Percentiles rank a stretch among this genome's conserved stretches.
Evolutionary conservation across 257 asterid species (phyloP).

Genomic region (Solanum microdontum): DNA sequence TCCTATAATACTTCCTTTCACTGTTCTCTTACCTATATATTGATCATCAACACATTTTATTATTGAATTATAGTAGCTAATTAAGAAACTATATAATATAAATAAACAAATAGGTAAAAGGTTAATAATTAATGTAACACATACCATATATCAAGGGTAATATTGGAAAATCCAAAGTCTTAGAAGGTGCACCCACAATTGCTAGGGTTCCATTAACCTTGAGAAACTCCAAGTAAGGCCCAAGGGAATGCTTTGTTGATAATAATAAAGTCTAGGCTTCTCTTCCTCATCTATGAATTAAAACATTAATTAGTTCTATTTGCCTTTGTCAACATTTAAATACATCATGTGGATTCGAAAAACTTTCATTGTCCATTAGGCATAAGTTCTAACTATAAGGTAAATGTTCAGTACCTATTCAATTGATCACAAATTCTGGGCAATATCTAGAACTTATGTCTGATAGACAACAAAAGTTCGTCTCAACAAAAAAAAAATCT

Average conservation of each 20-base stretch:
- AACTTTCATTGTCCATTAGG: not conserved
- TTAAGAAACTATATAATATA: not conserved
- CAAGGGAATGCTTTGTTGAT: constrained; percentile 61
- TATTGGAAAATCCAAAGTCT: constrained; percentile 65
- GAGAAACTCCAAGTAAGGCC: constrained; percentile 50
- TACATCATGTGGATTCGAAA: not conserved
- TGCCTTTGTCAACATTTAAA: not conserved
- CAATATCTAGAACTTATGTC: not conserved
- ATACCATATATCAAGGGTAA: constrained; percentile 61
- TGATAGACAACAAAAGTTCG: not conserved
- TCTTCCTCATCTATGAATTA: constrained; percentile 26
- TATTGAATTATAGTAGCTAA: not conserved
- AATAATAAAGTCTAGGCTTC: constrained; percentile 54
- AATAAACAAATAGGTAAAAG: not conserved
- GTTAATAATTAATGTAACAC: not conserved
- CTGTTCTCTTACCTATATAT: constrained; percentile 51
- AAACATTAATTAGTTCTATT: not conserved
- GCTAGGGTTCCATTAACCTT: constrained; percentile 62
- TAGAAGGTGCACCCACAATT: constrained; percentile 69
- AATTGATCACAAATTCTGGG: not conserved
- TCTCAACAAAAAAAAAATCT: no score
- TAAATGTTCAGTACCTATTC: no score
- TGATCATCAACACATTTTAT: not conserved
- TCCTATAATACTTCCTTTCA: constrained; percentile 75
- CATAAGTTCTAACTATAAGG: not conserved